Evolutionary conservation across 352 stramenopile species (phyloP), one percentile per base, ranked within the genome.

Genomic region (Albugo candida): DNA sequence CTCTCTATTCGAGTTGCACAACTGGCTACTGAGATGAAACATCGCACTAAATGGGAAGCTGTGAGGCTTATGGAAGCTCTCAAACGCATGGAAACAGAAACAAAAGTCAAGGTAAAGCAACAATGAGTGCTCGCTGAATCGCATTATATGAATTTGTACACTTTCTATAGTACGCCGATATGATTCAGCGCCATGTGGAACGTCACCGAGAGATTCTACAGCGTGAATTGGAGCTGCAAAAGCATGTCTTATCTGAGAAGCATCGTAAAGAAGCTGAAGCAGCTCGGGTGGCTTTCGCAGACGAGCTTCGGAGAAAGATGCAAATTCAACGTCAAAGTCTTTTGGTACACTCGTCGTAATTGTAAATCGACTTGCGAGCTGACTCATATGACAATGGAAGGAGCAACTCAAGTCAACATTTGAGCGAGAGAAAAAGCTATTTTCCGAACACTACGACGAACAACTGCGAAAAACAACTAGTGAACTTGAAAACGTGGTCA

Each of bases 11-110:
- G 75, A 21, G 70, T 88, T 18, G 72, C 75, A 2, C 75, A 88
- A 48, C 49, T 88, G 17, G 67, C 72, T 46, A 85, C 72, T 3
- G 75, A 88, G 59, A 88, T 88, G 75, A 88, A 88, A 69, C 70
- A 88, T 59, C 75, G 75, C 16, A 79, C 75, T 14, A 84, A 88
- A 54, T 88, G 75, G 75, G 75, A 88, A 53, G 71, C 75, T 21
- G 68, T 83, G 39, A 69, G 72, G 38, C 48, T 88, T 36, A 46
- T 83, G 18, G 75, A 88, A 47, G 73, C 75, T 14, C 54, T 88
- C 42, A 67, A 66, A 10, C 70, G 67, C 47, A 85, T 88, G 74
- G 71, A 87, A 51, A 67, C 83, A 45, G 70, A 84, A 39, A 60
- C 71, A 0, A 69, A 84, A 53, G 80, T 72, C 52, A 82, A 86